Base-by-base conservation (phyloP, 2,329 filamentous ascomycete species). In the Fusarium lateritium region DNA sequence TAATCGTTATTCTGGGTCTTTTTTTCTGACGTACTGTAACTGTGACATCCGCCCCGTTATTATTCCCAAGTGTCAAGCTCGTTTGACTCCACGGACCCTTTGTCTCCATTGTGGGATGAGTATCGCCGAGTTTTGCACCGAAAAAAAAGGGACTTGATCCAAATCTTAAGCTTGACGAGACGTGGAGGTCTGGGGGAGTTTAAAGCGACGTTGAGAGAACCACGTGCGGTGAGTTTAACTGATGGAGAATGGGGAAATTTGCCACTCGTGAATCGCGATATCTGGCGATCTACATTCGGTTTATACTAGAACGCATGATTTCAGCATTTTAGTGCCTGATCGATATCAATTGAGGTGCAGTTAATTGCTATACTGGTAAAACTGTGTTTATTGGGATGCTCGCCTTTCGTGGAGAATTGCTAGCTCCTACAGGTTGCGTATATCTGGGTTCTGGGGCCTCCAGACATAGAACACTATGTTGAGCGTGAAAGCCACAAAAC, bases 51-150 rank as follows among this genome's bases (percentile, higher is more conserved):
- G 61, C 26, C 59, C 52, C 61, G 50, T 19, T 56, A 63, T 62
- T 55, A 44, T 31, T 43, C 14, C 7, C 34, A 36, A 15, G 6
- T 17, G 17, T 36, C 34, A 36, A 17, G 7, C 33, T 34, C 33
- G 53, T 58, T 46, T 0, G 26, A 21, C 50, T 26, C 15, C 40
- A 17, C 53, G 47, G 54, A 40, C 40, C 49, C 39, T 58, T 42
- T 44, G 28, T 39, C 36, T 43, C 46, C 40, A 15, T 28, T 39
- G 58, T 33, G 59, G 59, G 55, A 39, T 51, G 22, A 40, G 45
- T 47, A 53, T 65, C n/a, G 33, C 62, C 62, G 62, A 65, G 33
- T 11, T n/a, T 63, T 39, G n/a, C 5, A 52, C 62, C 62, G 62
- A 64, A 44, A 45, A 55, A 39, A 17, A 49, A 45, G 21, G 34